Evolutionary conservation across 2,329 filamentous ascomycete species (phyloP).

Genomic region (Alternaria sp.): DNA sequence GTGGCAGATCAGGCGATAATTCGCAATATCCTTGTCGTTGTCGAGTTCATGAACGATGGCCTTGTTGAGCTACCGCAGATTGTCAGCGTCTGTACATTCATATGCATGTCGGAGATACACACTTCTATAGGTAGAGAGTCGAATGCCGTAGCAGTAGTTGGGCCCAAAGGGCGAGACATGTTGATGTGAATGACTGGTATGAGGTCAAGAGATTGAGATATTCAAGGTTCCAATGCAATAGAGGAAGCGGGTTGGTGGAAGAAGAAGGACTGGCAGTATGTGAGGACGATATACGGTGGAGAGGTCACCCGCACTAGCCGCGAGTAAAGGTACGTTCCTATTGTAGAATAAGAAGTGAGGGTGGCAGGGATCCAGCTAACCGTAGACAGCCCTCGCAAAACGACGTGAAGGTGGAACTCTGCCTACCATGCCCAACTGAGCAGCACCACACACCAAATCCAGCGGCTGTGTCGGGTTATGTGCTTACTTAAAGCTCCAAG

Average conservation of each 20-base stretch:
- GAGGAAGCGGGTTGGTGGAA: not conserved
- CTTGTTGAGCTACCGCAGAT: slow-evolving; percentile 50
- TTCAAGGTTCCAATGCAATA: not conserved
- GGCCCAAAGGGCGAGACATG: slow-evolving; percentile 18
- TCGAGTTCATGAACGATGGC: slow-evolving; percentile 51
- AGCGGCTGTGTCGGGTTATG: not conserved
- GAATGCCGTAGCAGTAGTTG: slow-evolving; percentile 33
- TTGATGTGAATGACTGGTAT: not conserved
- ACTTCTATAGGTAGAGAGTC: slow-evolving; percentile 48
- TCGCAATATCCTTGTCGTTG: slow-evolving; percentile 55
- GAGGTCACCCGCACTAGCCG: not conserved
- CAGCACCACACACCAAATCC: not conserved
- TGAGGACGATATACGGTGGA: not conserved
- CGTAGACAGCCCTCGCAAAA: not conserved
- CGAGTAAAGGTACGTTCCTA: slow-evolving; percentile 6
- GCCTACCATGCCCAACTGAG: not conserved
- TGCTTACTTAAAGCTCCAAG: not conserved
- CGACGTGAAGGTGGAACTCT: slow-evolving; percentile 11
- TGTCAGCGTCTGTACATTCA: slow-evolving; percentile 1
- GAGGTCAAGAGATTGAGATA: not conserved
- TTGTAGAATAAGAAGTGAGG: slow-evolving; percentile 13
- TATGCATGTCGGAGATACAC: slow-evolving; percentile 1
- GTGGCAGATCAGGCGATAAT: slow-evolving; percentile 54
- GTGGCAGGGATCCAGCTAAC: not conserved
- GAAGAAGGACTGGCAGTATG: not conserved